phyloP scores from a whole-genome alignment of 1,284 basidiomycete genomes.

The Moesziomyces antarcticus region DNA sequence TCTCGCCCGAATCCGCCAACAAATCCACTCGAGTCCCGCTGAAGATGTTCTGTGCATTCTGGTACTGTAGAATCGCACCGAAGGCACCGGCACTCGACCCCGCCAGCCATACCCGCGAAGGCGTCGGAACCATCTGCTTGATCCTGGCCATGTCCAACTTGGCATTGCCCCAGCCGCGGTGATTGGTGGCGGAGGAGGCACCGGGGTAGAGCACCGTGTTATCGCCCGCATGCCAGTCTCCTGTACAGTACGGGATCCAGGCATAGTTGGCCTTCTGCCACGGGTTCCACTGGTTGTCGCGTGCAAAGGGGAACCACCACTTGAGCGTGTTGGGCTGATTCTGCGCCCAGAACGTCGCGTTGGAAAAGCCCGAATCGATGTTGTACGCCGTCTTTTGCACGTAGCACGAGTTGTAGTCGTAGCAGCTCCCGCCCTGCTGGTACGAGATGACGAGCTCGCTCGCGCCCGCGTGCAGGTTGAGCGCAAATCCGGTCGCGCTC shows the following conservation, averaged over 20 bases:
- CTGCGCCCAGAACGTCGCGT: conserved; percentile 12
- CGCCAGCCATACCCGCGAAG: conserved; percentile 10
- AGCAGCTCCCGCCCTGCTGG: conserved; percentile 32
- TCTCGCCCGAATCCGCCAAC: conserved; percentile 26
- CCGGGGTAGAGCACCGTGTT: conserved; percentile 26
- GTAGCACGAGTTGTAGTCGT: conserved; percentile 33
- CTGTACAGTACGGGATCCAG: conserved; percentile 37
- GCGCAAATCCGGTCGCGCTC: conserved; percentile 18
- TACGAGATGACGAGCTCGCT: conserved; percentile 24
- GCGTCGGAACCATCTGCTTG: conserved; percentile 10
- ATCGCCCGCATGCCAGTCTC: conserved; percentile 32
- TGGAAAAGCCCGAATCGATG: conserved; percentile 15
- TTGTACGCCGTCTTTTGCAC: conserved; percentile 24
- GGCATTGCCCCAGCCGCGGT: conserved; percentile 22
- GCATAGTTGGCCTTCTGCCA: conserved; percentile 27
- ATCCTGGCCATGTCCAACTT: conserved; percentile 21
- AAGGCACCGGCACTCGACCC: conserved; percentile 31
- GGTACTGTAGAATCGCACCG: conserved; percentile 26
- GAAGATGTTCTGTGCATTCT: conserved; percentile 24
- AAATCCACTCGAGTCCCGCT: conserved; percentile 18
- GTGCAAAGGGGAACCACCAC: conserved; percentile 29
- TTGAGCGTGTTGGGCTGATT: conserved; percentile 11
- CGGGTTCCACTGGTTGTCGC: conserved; percentile 21
- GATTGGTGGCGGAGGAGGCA: background rate
- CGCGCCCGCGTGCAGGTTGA: conserved; percentile 23